A percentile compares a stretch with the other conserved stretches of the same genome.
Conservation (phyloP, 2,329 filamentous ascomycete genomes). For the Colletotrichum sp. region DNA sequence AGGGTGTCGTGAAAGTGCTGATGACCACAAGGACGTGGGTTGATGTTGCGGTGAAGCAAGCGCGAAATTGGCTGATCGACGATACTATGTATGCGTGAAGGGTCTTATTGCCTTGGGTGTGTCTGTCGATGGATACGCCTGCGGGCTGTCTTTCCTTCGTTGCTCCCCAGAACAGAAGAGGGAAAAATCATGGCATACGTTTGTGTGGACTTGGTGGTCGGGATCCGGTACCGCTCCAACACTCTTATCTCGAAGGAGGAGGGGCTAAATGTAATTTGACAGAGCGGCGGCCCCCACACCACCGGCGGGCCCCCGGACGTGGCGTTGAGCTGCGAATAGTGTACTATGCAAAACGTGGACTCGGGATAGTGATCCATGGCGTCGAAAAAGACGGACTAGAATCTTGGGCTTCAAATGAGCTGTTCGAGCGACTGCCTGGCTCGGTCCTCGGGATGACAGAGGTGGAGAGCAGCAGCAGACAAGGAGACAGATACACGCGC, state of each 20-base stretch:
- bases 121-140: slow-evolving; percentile 16
- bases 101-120: background rate
- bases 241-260: slow-evolving; percentile 11
- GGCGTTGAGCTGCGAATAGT: background rate
- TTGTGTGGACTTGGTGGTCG: background rate
- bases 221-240: slow-evolving; percentile 12
- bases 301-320: background rate
- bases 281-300: slow-evolving; percentile 5
- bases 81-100: slow-evolving; percentile 15
- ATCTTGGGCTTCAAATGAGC: background rate
- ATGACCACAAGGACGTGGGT: background rate
- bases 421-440: background rate
- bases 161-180: background rate
- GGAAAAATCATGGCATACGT: background rate
- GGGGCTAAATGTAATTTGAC: background rate
- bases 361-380: background rate
- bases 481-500: background rate
- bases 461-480: background rate
- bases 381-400: background rate
- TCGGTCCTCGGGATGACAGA: background rate
- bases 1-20: background rate
- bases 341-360: background rate
- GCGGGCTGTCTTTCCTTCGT: background rate
- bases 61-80: background rate
- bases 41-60: slow-evolving; percentile 10